A percentile compares a stretch with the other conserved stretches of the same genome.
Evolutionary conservation across 805 yeast genomes (phyloP).

Genomic region (Myxozyma vanderwaltii): DNA sequence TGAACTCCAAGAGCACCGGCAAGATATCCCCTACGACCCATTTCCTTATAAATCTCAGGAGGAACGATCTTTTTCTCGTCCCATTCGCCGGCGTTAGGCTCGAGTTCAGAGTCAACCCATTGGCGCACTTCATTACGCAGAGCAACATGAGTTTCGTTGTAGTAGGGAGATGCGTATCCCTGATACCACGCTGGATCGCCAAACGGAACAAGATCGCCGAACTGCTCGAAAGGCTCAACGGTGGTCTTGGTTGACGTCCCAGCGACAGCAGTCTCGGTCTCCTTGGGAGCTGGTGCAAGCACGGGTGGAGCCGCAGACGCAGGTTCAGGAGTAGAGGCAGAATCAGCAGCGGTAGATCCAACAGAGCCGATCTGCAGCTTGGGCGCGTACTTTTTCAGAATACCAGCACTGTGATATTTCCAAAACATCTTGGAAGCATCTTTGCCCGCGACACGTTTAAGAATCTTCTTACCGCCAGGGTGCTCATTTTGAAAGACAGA

Average conservation of each 20-base stretch:
- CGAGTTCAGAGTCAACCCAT: slow-evolving; percentile 45
- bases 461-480: slow-evolving; percentile 78
- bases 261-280: slow-evolving; percentile 4
- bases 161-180: slow-evolving; percentile 45
- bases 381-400: slow-evolving; percentile 36
- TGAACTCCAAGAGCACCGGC: slow-evolving; percentile 45
- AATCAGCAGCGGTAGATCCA: slow-evolving; percentile 15
- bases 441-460: slow-evolving; percentile 71
- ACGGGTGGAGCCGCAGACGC: slow-evolving; percentile 2
- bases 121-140: slow-evolving; percentile 46
- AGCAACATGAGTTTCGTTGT: slow-evolving; percentile 47
- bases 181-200: slow-evolving; percentile 48
- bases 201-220: slow-evolving; percentile 43
- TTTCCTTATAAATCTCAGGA: slow-evolving; percentile 36
- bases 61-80: slow-evolving; percentile 45
- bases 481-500: slow-evolving; percentile 72
- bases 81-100: slow-evolving; percentile 50
- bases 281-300: slow-evolving; percentile 11
- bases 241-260: background rate
- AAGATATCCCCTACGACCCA: slow-evolving; percentile 47
- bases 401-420: slow-evolving; percentile 48
- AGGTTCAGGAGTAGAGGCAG: slow-evolving; percentile 12
- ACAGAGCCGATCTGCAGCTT: slow-evolving; percentile 36
- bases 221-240: slow-evolving; percentile 26
- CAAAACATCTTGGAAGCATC: slow-evolving; percentile 72